Evolutionary conservation across 257 asterid genomes (phyloP).

Genomic region (Knoxia roxburghii): DNA sequence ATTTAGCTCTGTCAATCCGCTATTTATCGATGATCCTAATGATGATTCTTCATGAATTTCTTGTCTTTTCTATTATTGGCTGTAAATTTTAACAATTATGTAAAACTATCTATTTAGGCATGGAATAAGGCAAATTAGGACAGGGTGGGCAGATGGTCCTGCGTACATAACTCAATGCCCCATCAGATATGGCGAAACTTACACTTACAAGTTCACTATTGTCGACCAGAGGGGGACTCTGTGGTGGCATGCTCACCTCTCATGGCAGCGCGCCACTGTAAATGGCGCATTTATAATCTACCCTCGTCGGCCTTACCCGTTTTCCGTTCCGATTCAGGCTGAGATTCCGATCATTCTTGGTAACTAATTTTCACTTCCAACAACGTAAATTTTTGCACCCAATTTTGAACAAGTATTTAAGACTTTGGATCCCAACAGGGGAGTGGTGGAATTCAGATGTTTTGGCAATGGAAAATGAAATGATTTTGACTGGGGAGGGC

Average conservation of each 20-base stretch:
- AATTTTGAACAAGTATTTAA: too few species aligned
- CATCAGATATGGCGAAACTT: constrained; percentile 41
- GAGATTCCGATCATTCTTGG: constrained; percentile 52
- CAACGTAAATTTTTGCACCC: too few species aligned
- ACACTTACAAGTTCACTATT: constrained; percentile 51
- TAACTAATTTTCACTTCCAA: constrained; percentile 15
- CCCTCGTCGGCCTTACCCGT: constrained; percentile 57
- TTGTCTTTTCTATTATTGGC: too few species aligned
- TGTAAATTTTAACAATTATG: too few species aligned
- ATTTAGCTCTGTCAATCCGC: too few species aligned
- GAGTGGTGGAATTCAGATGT: constrained; percentile 83
- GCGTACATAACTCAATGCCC: constrained; percentile 81
- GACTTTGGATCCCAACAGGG: constrained; percentile 30
- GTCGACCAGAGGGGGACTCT: constrained; percentile 62
- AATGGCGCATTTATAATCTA: constrained; percentile 74
- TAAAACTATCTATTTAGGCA: constrained; percentile 61
- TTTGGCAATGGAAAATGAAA: constrained; percentile 48
- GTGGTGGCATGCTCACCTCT: constrained; percentile 82
- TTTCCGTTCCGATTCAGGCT: constrained; percentile 24
- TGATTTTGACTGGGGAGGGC: constrained; percentile 63
- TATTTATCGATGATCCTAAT: too few species aligned
- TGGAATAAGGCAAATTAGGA: constrained; percentile 58
- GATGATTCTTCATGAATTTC: too few species aligned
- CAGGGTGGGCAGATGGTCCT: constrained; percentile 89
- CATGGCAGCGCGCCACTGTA: constrained; percentile 82